Evolutionary conservation across 2,329 filamentous ascomycete species (phyloP), one percentile per base, ranked within the genome.

Genomic region (Penicillium brevicompactum): DNA sequence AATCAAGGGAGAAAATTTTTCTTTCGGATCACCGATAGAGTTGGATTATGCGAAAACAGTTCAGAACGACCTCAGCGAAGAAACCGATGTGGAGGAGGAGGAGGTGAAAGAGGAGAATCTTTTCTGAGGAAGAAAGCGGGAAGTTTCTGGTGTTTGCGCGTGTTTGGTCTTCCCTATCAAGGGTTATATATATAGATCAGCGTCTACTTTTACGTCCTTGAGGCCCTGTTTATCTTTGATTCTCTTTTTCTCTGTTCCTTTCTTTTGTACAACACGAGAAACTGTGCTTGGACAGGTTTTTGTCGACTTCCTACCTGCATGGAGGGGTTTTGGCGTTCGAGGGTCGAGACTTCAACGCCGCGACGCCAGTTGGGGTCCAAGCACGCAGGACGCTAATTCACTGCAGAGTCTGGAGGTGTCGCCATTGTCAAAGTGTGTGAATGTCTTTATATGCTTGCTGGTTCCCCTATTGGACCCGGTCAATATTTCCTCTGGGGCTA

Each of bases 61-160:
- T 57, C 55, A 45, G 46, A 56, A 63, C 51, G 18, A 42, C 21
- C 46, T 43, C 22, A n/a, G 5, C n/a, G n/a, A 51, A 55, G 46
- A 46, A 51, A 46, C 46, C 42, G 52, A 46, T 49, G 40, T 32
- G 48, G 50, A 49, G 54, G 61, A 50, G 55, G 56, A 59, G 60
- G 54, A 38, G 37, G 30, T n/a, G 43, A 41, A 21, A 51, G 49
- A 44, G 49, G 59, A 65, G 62, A 64, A 60, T 60, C 49, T 63
- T 63, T 60, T 59, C 56, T 46, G 57, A 58, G 56, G 60, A 62
- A 61, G 56, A 59, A 59, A 63, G 55, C 56, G 57, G 63, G 62
- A 60, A 65, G 56, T 58, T 62, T 37, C 50, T 64, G 53, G 61
- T 65, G 63, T 65, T 65, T 64, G 61, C 54, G 56, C 48, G 53